Evolutionary conservation across 2,329 filamentous ascomycete species (phyloP), one percentile per base, ranked within the genome.

Genomic region (Alternaria panax): DNA sequence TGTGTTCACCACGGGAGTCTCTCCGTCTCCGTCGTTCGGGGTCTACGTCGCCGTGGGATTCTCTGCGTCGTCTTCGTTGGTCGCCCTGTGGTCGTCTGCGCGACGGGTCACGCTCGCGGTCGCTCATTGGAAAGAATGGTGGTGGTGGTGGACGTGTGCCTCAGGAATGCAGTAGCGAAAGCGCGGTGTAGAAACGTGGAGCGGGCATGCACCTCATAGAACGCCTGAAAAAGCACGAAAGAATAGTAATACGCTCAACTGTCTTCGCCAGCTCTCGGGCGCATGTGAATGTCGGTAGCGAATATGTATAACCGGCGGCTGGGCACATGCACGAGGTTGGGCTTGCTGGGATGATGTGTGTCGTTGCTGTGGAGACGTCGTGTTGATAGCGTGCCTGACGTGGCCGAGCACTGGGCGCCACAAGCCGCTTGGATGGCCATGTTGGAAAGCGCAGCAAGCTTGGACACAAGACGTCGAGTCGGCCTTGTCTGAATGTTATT

Each of bases 321-420:
- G 46, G 38, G 51, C 55, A 57, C 60, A 56, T 51, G 59, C 59
- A 54, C 61, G 63, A 69, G 63, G 62, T 64, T 65, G 55, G 45
- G 57, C 40, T 41, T 59, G 52, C 57, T 56, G 55, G 45, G 47
- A 51, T 47, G 60, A 34, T 52, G 46, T n/a, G 40, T 18, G 51
- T 48, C 51, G 74, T 76, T 75, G 73, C 74, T 69, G 61, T 62
- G 70, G 72, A 43, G 67, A 75, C 57, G 54, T 14, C 50, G 8
- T 69, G 58, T 73, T 71, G 65, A 66, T 50, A 48, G 55, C 47
- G 63, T 67, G 60, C 66, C 67, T 51, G 66, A 72, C 68, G 70
- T 73, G 71, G 71, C 67, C 45, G 60, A 56, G 62, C 34, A 50
- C 67, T 63, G 41, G 63, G 65, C 64, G 45, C 55, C 40, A 57